These are phyloP conservation scores for Paramyrothecium roridum DNA, from an alignment of 2,329 filamentous ascomycete genomes.

Conservation along the genomic window DNA sequence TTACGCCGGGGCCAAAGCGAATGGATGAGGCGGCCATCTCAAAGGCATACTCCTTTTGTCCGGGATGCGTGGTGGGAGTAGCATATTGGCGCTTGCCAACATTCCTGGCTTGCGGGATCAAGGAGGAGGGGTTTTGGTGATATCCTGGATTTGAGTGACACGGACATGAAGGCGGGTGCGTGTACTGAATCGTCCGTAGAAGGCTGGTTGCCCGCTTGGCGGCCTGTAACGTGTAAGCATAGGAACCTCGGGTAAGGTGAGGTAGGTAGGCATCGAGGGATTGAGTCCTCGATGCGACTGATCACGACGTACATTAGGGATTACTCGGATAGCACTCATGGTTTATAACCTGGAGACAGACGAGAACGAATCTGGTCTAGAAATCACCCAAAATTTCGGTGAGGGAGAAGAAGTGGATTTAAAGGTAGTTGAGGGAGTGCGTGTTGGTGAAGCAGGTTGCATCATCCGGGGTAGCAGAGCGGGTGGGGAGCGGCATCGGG, in stretches of 20 bases:
- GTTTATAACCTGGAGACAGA: conserved; percentile 8
- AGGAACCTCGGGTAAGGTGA: background rate
- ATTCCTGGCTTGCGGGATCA: conserved; percentile 44
- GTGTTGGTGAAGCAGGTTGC: background rate
- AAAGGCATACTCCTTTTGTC: conserved; percentile 93
- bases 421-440: background rate
- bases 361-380: no score
- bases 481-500: background rate
- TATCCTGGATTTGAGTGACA: conserved; percentile 88
- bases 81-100: conserved; percentile 53
- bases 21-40: conserved; percentile 97
- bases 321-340: conserved; percentile 24
- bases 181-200: conserved; percentile 86
- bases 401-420: background rate
- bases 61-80: conserved; percentile 61
- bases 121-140: conserved; percentile 61
- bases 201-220: conserved; percentile 66
- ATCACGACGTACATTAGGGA: conserved; percentile 27
- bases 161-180: conserved; percentile 82
- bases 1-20: conserved; percentile 88
- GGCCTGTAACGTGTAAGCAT: conserved; percentile 34
- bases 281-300: background rate
- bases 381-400: background rate
- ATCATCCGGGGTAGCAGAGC: background rate
- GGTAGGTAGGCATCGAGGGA: no score